Conservation (phyloP, 306 rosid genomes). For the Parietaria judaica region DNA sequence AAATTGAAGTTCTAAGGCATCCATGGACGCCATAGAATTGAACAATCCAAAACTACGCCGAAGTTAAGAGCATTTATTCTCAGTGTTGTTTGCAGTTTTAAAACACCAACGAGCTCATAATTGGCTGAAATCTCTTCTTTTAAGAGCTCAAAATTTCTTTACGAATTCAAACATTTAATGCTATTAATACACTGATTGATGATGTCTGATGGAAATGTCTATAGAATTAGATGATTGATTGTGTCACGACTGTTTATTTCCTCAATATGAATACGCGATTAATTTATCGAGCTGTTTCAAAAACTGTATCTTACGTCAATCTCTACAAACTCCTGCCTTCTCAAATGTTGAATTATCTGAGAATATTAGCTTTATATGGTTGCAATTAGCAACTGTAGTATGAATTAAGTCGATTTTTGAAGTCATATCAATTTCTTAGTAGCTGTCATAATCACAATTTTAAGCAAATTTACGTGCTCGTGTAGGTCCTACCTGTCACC, state of each 20-base stretch:
- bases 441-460: neutral
- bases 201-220: no score
- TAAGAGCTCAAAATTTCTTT: neutral
- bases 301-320: neutral
- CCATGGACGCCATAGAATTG: no score
- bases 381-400: neutral
- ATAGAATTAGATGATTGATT: no score
- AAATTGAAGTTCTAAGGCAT: no score
- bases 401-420: neutral
- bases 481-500: slow-evolving; percentile 57
- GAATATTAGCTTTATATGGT: neutral
- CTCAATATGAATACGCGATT: neutral
- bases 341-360: neutral
- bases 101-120: neutral
- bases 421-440: neutral
- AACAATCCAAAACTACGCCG: no score
- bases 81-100: neutral
- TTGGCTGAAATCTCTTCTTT: neutral
- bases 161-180: no score
- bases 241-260: neutral
- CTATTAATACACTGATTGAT: no score
- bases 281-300: neutral
- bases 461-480: neutral
- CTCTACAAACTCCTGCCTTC: neutral
- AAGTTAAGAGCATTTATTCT: no score